Base-by-base conservation (phyloP, 148 eudicot species). In the Rhododendron ovatum region DNA sequence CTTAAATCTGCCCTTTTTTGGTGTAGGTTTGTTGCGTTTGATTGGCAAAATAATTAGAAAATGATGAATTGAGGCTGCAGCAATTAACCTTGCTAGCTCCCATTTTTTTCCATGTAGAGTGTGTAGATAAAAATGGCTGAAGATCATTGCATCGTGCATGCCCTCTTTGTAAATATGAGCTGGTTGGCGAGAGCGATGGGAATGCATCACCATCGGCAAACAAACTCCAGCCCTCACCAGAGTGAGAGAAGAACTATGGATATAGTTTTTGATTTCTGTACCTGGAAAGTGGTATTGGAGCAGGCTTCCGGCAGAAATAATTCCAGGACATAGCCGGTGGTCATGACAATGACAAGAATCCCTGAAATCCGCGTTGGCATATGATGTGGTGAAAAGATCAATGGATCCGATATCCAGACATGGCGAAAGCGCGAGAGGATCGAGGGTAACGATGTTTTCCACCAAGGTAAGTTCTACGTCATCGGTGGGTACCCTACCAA, bases 21-120 rank as follows among this genome's bases (percentile, higher is more conserved):
- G 50, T 86, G 75, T 85, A 91, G 92, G 88, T 86, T 39, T 91
- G 92, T 79, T 91, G 92, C 48, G 88, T 91, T 50, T 89, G 92
- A 90, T 91, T 91, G 59, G 88, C 90, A 83, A 35, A 81, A 17
- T 91, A 89, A 37, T 85, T 61, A 55, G 92, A 91, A 35, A 55
- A 91, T 7, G 92, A 91, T 28, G 90, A 91, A 57, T 55, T 91
- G 81, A 86, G 91, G 82, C 41, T 39, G 91, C 4, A 89, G 86
- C 86, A 88, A 30, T 30, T 30, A 30, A 71, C 91, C 92, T 12
- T 91, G 37, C 37, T 1, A 35, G 92, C 82, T 65, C 80, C 69
- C 91, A 89, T 83, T 81, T n/a, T n/a, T n/a, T n/a, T n/a, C n/a
- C n/a, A n/a, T n/a, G n/a, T n/a, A n/a, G n/a, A n/a, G n/a, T n/a